These are phyloP conservation scores for Blepharisma undulans DNA, from an alignment of 169 alveolate genomes.

Conservation along the genomic window DNA sequence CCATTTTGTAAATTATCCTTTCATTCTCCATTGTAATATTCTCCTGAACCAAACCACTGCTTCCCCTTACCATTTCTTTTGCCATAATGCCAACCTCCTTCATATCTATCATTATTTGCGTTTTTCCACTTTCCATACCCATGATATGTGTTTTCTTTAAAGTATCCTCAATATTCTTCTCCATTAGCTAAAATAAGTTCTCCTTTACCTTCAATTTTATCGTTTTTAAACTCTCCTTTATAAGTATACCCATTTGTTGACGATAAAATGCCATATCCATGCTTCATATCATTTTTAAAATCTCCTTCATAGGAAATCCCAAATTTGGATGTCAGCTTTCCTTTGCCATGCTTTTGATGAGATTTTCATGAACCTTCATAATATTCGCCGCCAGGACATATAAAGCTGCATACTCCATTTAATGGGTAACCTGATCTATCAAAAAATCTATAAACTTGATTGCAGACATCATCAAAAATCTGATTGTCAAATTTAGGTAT, in stretches of 20 bases:
- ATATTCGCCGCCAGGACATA: background rate
- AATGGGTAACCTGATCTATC: background rate
- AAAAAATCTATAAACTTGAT: too few relatives aligned
- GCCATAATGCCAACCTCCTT: constrained; percentile 74
- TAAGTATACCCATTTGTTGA: background rate
- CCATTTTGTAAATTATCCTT: constrained; percentile 35
- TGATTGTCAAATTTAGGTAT: background rate
- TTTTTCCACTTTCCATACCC: constrained; percentile 33
- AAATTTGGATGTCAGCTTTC: background rate
- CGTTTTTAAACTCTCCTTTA: constrained; percentile 10
- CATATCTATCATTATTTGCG: constrained; percentile 80
- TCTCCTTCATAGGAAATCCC: background rate
- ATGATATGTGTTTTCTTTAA: background rate
- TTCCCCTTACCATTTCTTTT: constrained; percentile 16
- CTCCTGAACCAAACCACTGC: background rate
- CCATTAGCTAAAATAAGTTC: background rate
- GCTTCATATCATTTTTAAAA: constrained; percentile 31
- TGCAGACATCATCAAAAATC: background rate
- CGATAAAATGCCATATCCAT: background rate
- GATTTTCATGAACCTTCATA: background rate
- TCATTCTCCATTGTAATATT: constrained; percentile 23
- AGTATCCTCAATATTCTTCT: background rate
- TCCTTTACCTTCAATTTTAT: background rate
- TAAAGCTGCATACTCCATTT: background rate
- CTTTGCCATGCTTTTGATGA: background rate